Evolutionary conservation across 148 eudicot genomes (phyloP), one percentile per base, ranked within the genome.

Genomic region (Dianthus caryophyllus): DNA sequence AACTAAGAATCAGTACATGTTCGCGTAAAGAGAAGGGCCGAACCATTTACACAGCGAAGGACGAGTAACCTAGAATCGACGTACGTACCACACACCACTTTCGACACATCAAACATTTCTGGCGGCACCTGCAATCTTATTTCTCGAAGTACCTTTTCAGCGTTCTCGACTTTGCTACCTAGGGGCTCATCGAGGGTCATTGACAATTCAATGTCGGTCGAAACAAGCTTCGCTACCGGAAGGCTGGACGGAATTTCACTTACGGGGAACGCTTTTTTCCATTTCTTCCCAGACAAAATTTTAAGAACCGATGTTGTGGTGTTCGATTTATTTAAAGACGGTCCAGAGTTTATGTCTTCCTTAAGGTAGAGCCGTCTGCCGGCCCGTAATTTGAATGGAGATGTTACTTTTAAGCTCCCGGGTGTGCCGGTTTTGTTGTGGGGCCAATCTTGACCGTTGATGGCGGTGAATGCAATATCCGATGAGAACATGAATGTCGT

Each of bases 31-130:
- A 90, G 38, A 52, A 94, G 83, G 1, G 98, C 98, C 4, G 98
- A 90, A 17, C 98, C 98, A 76, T 81, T 88, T 60, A 90, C 84
- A 71, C 88, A 80, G 1, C 92, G 83, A 54, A 90, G 84, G 26
- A 94, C 83, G 58, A 94, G 85, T 65, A 90, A 68, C 73, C 99
- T 80, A 63, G 87, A 72, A 74, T 94, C 99, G 6, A 94, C 81
- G 50, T 88, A 94, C 11, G 99, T 94, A 33, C 97, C 99, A 63
- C 97, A 90, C 9, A 94, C 96, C 18, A 94, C 46, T 62, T 90
- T 88, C 0, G 99, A 86, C 72, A 88, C 64, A 81, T 94, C 99
- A 74, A 90, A 94, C 80, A 88, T 79, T 74, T 94, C 99, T 0
- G 97, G 97, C 2, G 99, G 96, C 61, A 90, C 68, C 64, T 90